These are phyloP conservation scores for Cercospora sp. DNA, from an alignment of 2,329 filamentous ascomycete species.

Conservation along the genomic window DNA sequence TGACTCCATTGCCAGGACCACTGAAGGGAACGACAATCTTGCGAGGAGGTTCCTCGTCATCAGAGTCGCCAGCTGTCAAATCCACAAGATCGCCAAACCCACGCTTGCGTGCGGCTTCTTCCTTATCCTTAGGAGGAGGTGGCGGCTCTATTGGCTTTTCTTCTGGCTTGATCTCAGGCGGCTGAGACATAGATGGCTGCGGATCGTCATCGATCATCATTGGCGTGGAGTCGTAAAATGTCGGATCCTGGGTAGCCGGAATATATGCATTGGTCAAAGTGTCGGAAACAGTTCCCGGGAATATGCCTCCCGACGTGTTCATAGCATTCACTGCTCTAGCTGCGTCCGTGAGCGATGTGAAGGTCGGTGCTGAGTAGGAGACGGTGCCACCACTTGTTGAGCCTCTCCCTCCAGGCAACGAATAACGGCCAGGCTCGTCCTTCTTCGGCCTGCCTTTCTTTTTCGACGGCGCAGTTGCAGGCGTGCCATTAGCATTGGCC, in stretches of 20 bases:
- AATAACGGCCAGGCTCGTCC: conserved; percentile 23
- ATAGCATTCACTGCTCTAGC: conserved; percentile 31
- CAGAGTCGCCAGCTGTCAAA: conserved; percentile 46
- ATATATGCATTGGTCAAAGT: conserved; percentile 11
- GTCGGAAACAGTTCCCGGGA: conserved; percentile 5
- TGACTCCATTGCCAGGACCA: conserved; percentile 14
- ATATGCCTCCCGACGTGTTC: conserved; percentile 13
- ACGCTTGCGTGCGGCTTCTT: conserved; percentile 58
- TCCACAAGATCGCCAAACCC: conserved; percentile 58
- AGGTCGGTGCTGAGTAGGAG: conserved; percentile 32
- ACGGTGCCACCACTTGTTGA: conserved; percentile 26
- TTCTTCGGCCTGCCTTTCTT: conserved; percentile 28
- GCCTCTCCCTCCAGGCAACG: conserved; percentile 14
- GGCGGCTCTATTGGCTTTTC: conserved; percentile 30
- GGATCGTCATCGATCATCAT: conserved; percentile 14
- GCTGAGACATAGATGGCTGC: conserved; percentile 12
- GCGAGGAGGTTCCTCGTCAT: conserved; percentile 49
- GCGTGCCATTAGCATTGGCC: conserved; percentile 10
- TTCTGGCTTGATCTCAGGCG: conserved; percentile 28
- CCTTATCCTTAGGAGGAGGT: conserved; percentile 50
- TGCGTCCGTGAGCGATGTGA: conserved; percentile 32
- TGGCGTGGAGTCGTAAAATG: conserved; percentile 12
- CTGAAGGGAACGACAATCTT: conserved; percentile 37
- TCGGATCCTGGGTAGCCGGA: conserved; percentile 9
- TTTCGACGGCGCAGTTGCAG: conserved; percentile 19